phyloP scores from a whole-genome alignment of 176 grass and related monocot genomes.

The Rhynchospora pubera region DNA sequence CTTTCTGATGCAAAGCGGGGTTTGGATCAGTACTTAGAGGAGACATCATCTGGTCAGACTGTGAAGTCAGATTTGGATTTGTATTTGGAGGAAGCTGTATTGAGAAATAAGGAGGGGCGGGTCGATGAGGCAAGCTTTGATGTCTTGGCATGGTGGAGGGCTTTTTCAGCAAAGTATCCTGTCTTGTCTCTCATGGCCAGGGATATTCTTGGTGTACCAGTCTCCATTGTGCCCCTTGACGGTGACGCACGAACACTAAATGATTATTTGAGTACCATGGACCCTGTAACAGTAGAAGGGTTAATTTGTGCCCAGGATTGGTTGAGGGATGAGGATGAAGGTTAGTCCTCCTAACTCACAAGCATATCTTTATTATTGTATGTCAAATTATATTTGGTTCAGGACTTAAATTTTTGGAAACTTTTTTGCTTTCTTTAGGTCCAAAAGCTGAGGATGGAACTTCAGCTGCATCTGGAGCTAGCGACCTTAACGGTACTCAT shows the following conservation, averaged over 20 bases:
- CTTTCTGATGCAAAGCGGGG: conserved; percentile 88
- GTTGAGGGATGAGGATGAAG: conserved; percentile 62
- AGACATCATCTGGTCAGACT: conserved; percentile 79
- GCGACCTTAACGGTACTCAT: background rate
- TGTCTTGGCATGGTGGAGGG: conserved; percentile 93
- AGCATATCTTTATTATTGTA: background rate
- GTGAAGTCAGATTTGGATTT: conserved; percentile 90
- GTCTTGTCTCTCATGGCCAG: conserved; percentile 78
- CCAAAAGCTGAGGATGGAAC: background rate
- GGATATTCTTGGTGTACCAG: conserved; percentile 85
- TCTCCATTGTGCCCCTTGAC: conserved; percentile 71
- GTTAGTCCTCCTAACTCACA: background rate
- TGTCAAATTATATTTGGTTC: background rate
- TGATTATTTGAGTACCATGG: conserved; percentile 85
- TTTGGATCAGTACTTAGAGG: conserved; percentile 95
- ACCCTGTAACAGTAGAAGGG: conserved; percentile 60
- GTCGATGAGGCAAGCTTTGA: conserved; percentile 54
- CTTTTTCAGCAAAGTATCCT: conserved; percentile 91
- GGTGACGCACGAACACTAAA: conserved; percentile 66
- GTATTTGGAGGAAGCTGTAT: conserved; percentile 89
- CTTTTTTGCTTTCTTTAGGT: background rate
- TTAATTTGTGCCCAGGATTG: conserved; percentile 93
- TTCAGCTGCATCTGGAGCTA: background rate
- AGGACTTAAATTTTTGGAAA: background rate
- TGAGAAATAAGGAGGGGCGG: conserved; percentile 67